Evolutionary conservation across 805 yeast genomes (phyloP).

Genomic region (Tetrapisispora namnaoensis): DNA sequence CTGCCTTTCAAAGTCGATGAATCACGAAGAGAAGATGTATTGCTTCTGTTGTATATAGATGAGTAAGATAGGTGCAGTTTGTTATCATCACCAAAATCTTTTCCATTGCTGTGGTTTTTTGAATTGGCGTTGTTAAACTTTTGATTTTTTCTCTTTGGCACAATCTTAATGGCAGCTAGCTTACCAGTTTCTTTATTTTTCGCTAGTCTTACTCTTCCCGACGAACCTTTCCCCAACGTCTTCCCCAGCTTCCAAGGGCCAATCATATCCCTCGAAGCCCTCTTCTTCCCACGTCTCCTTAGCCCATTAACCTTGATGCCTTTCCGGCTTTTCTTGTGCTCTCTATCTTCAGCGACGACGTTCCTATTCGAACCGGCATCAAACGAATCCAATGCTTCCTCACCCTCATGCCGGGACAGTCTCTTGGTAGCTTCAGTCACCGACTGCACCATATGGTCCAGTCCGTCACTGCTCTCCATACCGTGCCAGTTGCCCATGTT

Average conservation of each 20-base stretch:
- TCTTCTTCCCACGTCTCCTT: constrained; percentile 6
- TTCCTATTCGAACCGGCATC: constrained; percentile 8
- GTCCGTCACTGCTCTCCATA: constrained; percentile 5
- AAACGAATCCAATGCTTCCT: constrained; percentile 9
- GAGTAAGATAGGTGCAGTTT: constrained; percentile 3
- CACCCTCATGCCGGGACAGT: constrained; percentile 26
- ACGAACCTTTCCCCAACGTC: constrained; percentile 74
- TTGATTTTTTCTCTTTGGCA: constrained; percentile 43
- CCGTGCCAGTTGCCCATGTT: background rate
- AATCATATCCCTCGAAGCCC: constrained; percentile 35
- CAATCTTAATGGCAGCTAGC: constrained; percentile 75
- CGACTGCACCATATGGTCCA: constrained; percentile 27
- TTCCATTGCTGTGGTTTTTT: background rate
- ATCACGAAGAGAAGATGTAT: constrained; percentile 4
- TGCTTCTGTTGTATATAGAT: constrained; percentile 5
- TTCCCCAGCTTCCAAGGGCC: constrained; percentile 82
- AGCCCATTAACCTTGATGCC: background rate
- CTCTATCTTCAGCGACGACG: background rate
- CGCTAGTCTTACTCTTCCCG: constrained; percentile 70
- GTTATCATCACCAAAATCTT: background rate
- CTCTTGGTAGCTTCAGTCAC: constrained; percentile 29
- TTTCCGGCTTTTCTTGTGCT: background rate
- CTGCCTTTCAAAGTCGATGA: background rate
- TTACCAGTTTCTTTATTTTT: constrained; percentile 61
- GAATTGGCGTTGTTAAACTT: constrained; percentile 29